Evolutionary conservation across 257 asterid genomes (phyloP), one percentile per base, ranked within the genome.

Genomic region (Nicotiana tomentosiformis): DNA sequence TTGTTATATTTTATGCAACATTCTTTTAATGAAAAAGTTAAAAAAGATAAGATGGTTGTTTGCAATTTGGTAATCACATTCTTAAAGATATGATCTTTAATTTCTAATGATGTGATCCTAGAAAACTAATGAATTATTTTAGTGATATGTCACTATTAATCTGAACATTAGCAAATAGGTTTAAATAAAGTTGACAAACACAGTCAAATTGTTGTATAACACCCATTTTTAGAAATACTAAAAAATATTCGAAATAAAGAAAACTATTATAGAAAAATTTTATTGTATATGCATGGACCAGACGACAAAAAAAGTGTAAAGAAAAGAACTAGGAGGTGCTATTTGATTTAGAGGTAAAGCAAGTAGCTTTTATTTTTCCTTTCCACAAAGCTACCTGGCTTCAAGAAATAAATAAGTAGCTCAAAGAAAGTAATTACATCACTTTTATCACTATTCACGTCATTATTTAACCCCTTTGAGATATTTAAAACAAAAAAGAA

Each of bases 1-100:
- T 74, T 74, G 80, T 26, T 74, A 7, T 74, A 74, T 74, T 51
- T 74, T 74, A 74, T 74, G 80, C 64, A 74, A 74, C 80, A 74
- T 51, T 74, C 80, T 51, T 74, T 51, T 14, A 23, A 74, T 74
- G 80, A 15, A 74, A 23, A 74, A 74, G 80, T 26, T 74, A 7
- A 26, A 74, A 49, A 51, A 11, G 1, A 7, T 14, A 49, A 12
- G 39, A 26, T 23, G 39, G 26, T 15, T 49, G 80, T 74, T 51
- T 74, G 62, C 33, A 51, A 74, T 74, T 17, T 67, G 53, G 20
- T 55, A 49, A 51, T 29, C 29, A 76, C 4, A 14, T 51, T 51
- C 9, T 9, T 74, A 51, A 15, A 26, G 29, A 49, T 14, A 37
- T 12, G 20, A 20, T 43, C 51, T 43, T 43, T 43, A 43, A 14